Evolutionary conservation across 352 stramenopile genomes (phyloP), one percentile per base, ranked within the genome.

Genomic region (Blastocystis sp.): DNA sequence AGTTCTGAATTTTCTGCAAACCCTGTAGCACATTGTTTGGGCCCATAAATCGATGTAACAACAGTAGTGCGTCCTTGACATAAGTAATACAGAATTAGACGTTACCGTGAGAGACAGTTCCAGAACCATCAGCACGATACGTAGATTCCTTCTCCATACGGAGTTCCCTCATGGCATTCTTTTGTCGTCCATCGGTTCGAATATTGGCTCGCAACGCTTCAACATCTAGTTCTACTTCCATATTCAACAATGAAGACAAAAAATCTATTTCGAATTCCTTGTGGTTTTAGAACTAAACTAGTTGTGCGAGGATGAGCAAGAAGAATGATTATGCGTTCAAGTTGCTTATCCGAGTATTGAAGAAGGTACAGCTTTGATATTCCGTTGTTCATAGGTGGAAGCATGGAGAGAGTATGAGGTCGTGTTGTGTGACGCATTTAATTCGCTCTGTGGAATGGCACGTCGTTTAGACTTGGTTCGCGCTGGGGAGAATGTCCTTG

Each of bases 131-230:
- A 11, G 73, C 73, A 66, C 73, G 47, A 29, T 84, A 84, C 53
- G 73, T 84, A 23, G 73, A 84, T 6, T 68, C 73, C 47, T 84
- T 84, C 73, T 84, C 73, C 50, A 84, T 20, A 15, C 47, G 73
- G 50, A 84, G 73, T 45, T 59, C 45, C 43, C 73, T 59, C 47
- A 84, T 64, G 9, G 50, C 73, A 34, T 84, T 45, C 73, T 84
- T 84, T 29, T 84, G 26, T 84, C 73, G 64, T 53, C 29, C 53
- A 45, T 84, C 73, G 11, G 43, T 47, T 68, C 73, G 73, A 23
- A 84, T 39, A 68, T 84, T 84, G 50, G 73, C 73, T 84, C 73
- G 15, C 29, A 84, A 53, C 29, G 73, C 73, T 23, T 43, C 73
- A 13, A 84, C 73, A 45, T 84, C 47, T 43, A 84, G 47, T 66